Percentiles rank a stretch among this genome's conserved stretches.
Conservation (phyloP, 441 rosid genomes). For the Eutrema salsugineum region DNA sequence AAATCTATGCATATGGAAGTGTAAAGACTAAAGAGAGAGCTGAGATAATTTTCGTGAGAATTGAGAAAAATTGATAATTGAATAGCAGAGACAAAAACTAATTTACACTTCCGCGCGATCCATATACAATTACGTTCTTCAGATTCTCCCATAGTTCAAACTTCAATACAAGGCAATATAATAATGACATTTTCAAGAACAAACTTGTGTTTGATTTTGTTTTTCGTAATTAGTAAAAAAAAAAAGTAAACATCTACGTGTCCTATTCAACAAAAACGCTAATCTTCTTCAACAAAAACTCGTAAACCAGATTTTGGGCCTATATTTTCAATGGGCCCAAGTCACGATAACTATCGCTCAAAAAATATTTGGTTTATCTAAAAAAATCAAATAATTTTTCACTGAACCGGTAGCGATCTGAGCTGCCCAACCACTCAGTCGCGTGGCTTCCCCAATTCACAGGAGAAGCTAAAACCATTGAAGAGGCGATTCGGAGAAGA, state of each 20-base stretch:
- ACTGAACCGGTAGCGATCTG: constrained; percentile 2
- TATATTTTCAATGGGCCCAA: background rate
- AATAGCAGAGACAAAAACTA: background rate
- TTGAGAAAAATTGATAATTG: background rate
- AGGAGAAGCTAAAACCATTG: background rate
- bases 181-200: background rate
- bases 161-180: background rate
- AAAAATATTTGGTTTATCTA: background rate
- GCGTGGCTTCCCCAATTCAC: background rate
- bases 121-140: background rate
- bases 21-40: background rate
- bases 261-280: too few relatives aligned
- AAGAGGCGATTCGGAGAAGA: background rate
- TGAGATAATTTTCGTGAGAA: background rate
- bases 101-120: background rate
- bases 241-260: too few relatives aligned
- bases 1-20: background rate
- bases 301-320: background rate
- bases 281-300: background rate
- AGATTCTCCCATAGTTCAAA: background rate
- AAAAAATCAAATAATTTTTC: background rate
- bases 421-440: background rate
- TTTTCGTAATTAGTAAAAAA: background rate
- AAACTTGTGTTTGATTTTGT: background rate
- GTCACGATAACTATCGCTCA: background rate